Conservation (phyloP, 2,329 filamentous ascomycete genomes). For the Thelonectria discophora region DNA sequence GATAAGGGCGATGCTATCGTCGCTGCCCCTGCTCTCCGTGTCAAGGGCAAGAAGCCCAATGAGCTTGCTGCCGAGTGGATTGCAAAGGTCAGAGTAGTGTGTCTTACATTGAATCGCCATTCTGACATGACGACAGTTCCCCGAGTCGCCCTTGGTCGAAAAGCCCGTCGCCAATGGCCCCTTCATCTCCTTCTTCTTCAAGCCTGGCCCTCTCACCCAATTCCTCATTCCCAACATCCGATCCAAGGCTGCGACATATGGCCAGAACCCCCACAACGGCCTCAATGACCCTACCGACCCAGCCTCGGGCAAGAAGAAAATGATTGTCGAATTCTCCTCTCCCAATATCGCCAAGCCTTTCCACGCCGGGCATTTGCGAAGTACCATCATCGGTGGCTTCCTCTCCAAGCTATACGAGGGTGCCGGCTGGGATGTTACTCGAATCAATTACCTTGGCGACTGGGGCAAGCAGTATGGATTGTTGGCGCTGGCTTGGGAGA, state of each 20-base stretch:
- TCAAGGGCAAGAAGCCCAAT: conserved; percentile 75
- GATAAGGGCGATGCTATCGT: conserved; percentile 86
- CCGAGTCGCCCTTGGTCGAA: conserved; percentile 76
- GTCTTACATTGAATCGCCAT: conserved; percentile 9
- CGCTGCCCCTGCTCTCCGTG: conserved; percentile 79
- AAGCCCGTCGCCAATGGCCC: conserved; percentile 73
- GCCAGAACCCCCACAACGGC: conserved; percentile 64
- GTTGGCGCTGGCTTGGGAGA: conserved; percentile 74
- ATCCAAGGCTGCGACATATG: conserved; percentile 63
- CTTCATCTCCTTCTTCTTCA: conserved; percentile 84
- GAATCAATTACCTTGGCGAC: conserved; percentile 66
- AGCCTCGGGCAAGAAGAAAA: conserved; percentile 68
- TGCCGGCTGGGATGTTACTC: conserved; percentile 76
- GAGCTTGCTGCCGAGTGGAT: conserved; percentile 70
- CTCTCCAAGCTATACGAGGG: conserved; percentile 75
- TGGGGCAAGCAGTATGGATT: conserved; percentile 46
- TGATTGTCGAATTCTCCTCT: conserved; percentile 83
- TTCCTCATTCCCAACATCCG: conserved; percentile 76
- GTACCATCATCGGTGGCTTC: conserved; percentile 83
- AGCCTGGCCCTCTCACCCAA: conserved; percentile 69
- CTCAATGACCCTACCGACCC: conserved; percentile 69
- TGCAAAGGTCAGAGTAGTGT: conserved; percentile 57
- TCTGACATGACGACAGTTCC: conserved; percentile 62
- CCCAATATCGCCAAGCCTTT: conserved; percentile 90
- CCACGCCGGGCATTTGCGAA: conserved; percentile 79